Conservation (phyloP, 495 filamentous ascomycete species). For the Aspergillus steynii region DNA sequence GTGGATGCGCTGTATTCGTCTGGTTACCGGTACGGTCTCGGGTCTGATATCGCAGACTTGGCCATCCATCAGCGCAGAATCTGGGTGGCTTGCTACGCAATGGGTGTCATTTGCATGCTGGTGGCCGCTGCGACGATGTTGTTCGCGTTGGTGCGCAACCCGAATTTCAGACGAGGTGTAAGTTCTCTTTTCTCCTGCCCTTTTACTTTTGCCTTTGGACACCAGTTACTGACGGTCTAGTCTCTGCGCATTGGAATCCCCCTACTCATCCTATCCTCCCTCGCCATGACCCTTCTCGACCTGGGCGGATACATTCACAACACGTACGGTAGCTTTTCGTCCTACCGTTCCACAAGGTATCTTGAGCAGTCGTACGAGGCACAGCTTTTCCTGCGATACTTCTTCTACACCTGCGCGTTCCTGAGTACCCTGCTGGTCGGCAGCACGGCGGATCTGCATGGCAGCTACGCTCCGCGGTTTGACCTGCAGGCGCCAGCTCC, state of each 20-base stretch:
- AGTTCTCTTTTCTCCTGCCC: not conserved
- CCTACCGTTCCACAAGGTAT: not conserved
- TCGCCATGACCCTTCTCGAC: conserved; percentile 4
- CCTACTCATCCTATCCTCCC: conserved; percentile 1
- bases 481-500: not conserved
- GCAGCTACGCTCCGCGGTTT: not conserved
- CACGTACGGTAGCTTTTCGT: not conserved
- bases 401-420: conserved; percentile 12
- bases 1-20: conserved; percentile 1
- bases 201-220: not conserved
- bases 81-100: conserved; percentile 11
- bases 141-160: conserved; percentile 8
- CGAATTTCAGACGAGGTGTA: conserved; percentile 17
- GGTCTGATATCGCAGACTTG: not conserved
- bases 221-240: not conserved
- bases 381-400: conserved; percentile 2
- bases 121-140: conserved; percentile 14
- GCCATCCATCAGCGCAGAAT: not conserved
- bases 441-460: not conserved
- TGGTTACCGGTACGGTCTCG: not conserved
- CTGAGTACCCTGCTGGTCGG: conserved; percentile 2
- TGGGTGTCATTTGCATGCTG: conserved; percentile 16
- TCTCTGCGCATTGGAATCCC: not conserved
- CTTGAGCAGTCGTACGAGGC: conserved; percentile 1
- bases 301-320: conserved; percentile 5